phyloP scores from a whole-genome alignment of 306 rosid genomes.

The Prinsepia uniflora region DNA sequence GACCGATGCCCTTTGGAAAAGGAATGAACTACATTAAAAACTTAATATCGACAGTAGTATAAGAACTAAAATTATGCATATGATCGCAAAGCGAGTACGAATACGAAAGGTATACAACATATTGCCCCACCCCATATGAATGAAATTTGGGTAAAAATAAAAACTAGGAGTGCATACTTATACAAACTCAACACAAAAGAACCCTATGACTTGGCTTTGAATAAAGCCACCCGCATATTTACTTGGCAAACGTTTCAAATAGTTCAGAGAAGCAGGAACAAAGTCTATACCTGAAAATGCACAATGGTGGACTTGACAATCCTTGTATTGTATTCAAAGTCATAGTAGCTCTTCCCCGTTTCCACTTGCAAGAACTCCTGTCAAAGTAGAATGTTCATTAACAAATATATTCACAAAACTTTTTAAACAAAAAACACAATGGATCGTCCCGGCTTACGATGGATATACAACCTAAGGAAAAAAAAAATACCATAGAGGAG shows the following conservation, averaged over 20 bases:
- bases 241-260: not conserved
- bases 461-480: not conserved
- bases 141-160: not conserved
- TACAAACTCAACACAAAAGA: not conserved
- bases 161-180: not conserved
- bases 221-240: not conserved
- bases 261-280: not conserved
- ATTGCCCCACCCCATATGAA: not conserved
- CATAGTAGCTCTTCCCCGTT: conserved; percentile 66
- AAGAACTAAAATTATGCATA: not conserved
- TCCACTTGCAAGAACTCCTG: conserved; percentile 72
- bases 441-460: not conserved
- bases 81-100: not conserved
- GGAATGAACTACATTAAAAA: not conserved
- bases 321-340: conserved; percentile 89
- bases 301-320: conserved; percentile 81
- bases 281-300: conserved; percentile 84
- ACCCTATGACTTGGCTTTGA: not conserved
- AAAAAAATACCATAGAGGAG: not conserved
- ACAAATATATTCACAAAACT: not conserved
- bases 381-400: conserved; percentile 8
- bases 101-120: not conserved
- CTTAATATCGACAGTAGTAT: not conserved
- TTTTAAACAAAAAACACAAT: not conserved
- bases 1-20: not conserved